phyloP scores from a whole-genome alignment of 345 rosid species.

The Toxicodendron radicans region DNA sequence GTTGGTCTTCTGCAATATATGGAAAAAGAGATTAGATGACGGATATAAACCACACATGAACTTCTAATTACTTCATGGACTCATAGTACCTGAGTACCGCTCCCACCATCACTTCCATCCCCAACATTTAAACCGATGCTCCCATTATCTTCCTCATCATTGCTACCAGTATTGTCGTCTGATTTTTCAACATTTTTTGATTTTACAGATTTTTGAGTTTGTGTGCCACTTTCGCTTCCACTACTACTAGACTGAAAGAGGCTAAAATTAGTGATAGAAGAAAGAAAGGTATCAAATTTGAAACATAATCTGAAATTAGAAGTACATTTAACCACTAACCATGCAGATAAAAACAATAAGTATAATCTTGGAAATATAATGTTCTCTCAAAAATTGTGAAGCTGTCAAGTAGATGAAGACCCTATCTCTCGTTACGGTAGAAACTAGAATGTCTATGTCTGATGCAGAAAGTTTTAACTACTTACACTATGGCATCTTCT shows the following conservation, averaged over 20 bases:
- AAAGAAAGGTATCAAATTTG: background rate
- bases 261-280: constrained; percentile 5
- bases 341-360: constrained; percentile 2
- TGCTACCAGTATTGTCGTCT: constrained; percentile 31
- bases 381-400: background rate
- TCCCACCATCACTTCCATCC: constrained; percentile 52
- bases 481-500: constrained; percentile 60
- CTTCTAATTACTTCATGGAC: background rate
- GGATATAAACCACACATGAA: background rate
- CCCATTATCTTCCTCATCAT: constrained; percentile 30
- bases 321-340: background rate
- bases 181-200: constrained; percentile 38
- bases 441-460: constrained; percentile 7
- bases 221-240: constrained; percentile 47
- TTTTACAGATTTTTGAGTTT: constrained; percentile 42
- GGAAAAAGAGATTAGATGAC: background rate
- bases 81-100: constrained; percentile 47
- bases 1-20: background rate
- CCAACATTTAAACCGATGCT: constrained; percentile 38
- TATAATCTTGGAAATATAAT: background rate
- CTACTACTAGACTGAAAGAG: constrained; percentile 44
- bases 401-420: background rate
- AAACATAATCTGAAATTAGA: constrained; percentile 1
- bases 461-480: constrained; percentile 19
- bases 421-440: background rate